A percentile compares a stretch with the other conserved stretches of the same genome.
Evolutionary conservation across 2,329 filamentous ascomycete species (phyloP).

Genomic region (Cytospora paraplurivora): DNA sequence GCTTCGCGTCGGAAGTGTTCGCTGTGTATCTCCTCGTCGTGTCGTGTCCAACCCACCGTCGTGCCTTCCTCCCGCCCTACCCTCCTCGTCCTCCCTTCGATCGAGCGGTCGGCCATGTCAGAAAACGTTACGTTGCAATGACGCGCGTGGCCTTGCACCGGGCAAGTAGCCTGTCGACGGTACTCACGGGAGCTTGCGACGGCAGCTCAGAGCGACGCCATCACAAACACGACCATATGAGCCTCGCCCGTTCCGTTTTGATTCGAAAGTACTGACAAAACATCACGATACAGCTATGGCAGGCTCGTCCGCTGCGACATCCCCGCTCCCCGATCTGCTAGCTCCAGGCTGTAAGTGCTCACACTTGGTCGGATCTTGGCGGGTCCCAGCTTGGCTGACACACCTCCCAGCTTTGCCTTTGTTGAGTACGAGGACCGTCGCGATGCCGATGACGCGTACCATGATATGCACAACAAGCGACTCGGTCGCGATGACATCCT

Average conservation of each 20-base stretch:
- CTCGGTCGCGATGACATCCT: conserved; percentile 92
- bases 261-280: conserved; percentile 52
- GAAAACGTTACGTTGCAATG: conserved; percentile 32
- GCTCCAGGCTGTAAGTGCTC: conserved; percentile 85
- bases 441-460: conserved; percentile 97
- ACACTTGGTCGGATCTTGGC: conserved; percentile 1
- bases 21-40: conserved; percentile 37
- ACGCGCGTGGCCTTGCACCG: conserved; percentile 36
- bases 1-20: conserved; percentile 35
- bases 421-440: conserved; percentile 98
- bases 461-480: conserved; percentile 99
- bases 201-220: conserved; percentile 37
- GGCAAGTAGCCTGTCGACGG: conserved; percentile 42
- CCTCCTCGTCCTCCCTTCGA: conserved; percentile 44
- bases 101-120: conserved; percentile 49
- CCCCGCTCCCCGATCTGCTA: conserved; percentile 89
- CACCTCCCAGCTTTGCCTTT: conserved; percentile 76
- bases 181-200: conserved; percentile 30
- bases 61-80: conserved; percentile 33
- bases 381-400: conserved; percentile 19
- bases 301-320: conserved; percentile 98
- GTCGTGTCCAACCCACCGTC: conserved; percentile 27
- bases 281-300: conserved; percentile 70
- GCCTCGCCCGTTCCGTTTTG: conserved; percentile 32
- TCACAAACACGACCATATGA: conserved; percentile 33